phyloP scores from a whole-genome alignment of 2,329 filamentous ascomycete species.

The Aspergillus tanneri region DNA sequence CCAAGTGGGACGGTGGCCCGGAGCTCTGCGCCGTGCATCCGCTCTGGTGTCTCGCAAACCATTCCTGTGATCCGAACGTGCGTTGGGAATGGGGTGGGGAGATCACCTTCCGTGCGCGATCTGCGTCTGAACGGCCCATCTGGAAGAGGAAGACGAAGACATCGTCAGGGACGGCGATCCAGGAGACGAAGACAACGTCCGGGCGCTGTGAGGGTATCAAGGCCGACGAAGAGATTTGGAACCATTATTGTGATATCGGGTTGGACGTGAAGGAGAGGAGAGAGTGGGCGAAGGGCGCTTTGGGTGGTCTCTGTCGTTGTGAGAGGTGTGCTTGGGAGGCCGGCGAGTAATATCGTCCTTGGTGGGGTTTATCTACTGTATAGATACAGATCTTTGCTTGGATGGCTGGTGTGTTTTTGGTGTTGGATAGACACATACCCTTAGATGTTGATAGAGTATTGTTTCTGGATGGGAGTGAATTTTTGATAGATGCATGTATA shows the following conservation, averaged over 20 bases:
- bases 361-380: not conserved
- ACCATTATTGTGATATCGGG: slow-evolving; percentile 89
- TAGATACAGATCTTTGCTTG: too few species aligned
- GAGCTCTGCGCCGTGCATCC: slow-evolving; percentile 93
- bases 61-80: slow-evolving; percentile 93
- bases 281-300: slow-evolving; percentile 82
- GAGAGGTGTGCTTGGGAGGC: slow-evolving; percentile 74
- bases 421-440: too few species aligned
- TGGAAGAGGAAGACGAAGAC: slow-evolving; percentile 35
- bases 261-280: slow-evolving; percentile 75
- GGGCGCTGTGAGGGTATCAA: slow-evolving; percentile 57
- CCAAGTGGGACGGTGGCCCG: slow-evolving; percentile 72
- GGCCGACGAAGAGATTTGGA: slow-evolving; percentile 80
- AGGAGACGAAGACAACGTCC: slow-evolving; percentile 27
- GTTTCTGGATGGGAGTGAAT: too few species aligned
- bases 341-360: too few species aligned
- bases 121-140: slow-evolving; percentile 35
- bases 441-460: too few species aligned
- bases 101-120: slow-evolving; percentile 40
- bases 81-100: slow-evolving; percentile 80
- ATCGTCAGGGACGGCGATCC: slow-evolving; percentile 1
- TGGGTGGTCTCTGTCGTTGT: slow-evolving; percentile 89
- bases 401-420: too few species aligned
- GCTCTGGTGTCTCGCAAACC: slow-evolving; percentile 94
- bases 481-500: too few species aligned